Percentiles rank a stretch among this genome's conserved stretches.
These are phyloP conservation scores for Whalleya microplaca DNA, from an alignment of 2,329 filamentous ascomycete species.

Conservation along the genomic window DNA sequence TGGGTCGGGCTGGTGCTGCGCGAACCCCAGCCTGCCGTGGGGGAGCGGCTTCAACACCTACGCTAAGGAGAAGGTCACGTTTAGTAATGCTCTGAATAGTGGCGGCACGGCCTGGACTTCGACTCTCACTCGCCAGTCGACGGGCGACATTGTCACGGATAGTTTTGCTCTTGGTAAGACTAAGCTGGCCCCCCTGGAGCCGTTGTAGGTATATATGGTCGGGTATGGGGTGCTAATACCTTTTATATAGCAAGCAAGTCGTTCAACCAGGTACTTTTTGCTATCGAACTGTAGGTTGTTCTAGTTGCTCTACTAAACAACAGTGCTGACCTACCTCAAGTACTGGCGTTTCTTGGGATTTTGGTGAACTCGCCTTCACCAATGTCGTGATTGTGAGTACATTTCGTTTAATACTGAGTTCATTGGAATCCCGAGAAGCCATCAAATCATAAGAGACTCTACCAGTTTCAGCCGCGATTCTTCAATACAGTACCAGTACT, in stretches of 20 bases:
- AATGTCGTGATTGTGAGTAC: constrained; percentile 52
- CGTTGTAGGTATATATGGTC: neutral
- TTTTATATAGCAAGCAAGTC: constrained; percentile 36
- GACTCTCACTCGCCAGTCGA: constrained; percentile 36
- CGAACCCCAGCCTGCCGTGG: constrained; percentile 43
- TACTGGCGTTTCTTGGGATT: constrained; percentile 43
- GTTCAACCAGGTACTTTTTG: constrained; percentile 46
- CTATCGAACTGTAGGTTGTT: constrained; percentile 43
- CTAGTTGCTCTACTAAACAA: too few species aligned
- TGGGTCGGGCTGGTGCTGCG: constrained; percentile 46
- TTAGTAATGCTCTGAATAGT: constrained; percentile 34
- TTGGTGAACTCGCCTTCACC: constrained; percentile 43
- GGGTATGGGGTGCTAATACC: neutral
- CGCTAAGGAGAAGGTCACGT: constrained; percentile 38
- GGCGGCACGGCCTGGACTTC: constrained; percentile 39
- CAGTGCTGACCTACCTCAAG: constrained; percentile 13
- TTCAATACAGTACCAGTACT: neutral
- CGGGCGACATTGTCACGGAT: constrained; percentile 36
- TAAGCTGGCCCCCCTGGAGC: neutral
- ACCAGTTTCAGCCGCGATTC: too few species aligned
- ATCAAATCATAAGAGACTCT: too few species aligned
- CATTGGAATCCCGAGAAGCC: too few species aligned
- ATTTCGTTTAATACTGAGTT: neutral
- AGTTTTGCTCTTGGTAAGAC: constrained; percentile 39
- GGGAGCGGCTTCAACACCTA: constrained; percentile 44